phyloP scores from a whole-genome alignment of 352 stramenopile genomes.

The Thalassiosira mediterranea region DNA sequence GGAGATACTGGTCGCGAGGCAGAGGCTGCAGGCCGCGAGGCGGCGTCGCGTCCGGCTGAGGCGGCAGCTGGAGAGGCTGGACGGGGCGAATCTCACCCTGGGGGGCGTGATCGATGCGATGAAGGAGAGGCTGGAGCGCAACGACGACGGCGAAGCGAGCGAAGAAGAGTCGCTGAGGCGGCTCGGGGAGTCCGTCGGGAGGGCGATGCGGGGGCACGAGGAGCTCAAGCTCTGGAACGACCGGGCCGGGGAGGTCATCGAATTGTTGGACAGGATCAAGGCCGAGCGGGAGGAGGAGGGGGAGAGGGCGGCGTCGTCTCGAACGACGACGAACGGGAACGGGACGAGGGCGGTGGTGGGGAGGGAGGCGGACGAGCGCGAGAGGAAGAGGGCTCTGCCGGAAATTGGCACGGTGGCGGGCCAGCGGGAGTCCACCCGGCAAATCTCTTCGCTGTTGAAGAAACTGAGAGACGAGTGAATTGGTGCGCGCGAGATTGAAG shows the following conservation, averaged over 20 bases:
- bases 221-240: constrained; percentile 52
- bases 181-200: constrained; percentile 36
- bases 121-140: constrained; percentile 3
- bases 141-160: neutral
- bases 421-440: too few species aligned
- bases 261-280: constrained; percentile 60
- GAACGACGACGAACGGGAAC: neutral
- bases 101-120: constrained; percentile 25
- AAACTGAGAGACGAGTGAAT: constrained; percentile 44
- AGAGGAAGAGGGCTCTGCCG: constrained; percentile 30
- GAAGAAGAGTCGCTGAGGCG: constrained; percentile 13
- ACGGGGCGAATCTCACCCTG: constrained; percentile 22
- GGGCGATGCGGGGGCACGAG: constrained; percentile 45
- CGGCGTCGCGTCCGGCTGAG: constrained; percentile 31
- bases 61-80: constrained; percentile 31
- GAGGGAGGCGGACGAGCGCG: constrained; percentile 46
- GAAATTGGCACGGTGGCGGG: too few species aligned
- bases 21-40: constrained; percentile 38
- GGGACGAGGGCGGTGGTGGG: constrained; percentile 5
- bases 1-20: constrained; percentile 39
- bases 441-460: constrained; percentile 50
- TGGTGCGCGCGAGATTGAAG: too few species aligned
- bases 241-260: constrained; percentile 40
- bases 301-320: neutral
- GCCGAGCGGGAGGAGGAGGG: constrained; percentile 27